Evolutionary conservation across 176 grass and related monocot species (phyloP).

Genomic region (Bothriochloa decipiens): DNA sequence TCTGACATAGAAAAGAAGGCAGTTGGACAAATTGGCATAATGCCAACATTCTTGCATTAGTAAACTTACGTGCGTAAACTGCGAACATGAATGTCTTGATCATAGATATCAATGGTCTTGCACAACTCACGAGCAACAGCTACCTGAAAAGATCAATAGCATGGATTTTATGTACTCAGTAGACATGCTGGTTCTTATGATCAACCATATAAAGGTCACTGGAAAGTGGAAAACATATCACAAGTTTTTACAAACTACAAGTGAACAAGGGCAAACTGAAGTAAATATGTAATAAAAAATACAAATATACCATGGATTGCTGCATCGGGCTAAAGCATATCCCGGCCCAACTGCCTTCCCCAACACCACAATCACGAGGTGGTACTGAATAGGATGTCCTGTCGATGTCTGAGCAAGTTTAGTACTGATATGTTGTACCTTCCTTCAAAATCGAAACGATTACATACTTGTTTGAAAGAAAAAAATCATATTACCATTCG

Average conservation of each 20-base stretch:
- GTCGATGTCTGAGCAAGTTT: slow-evolving; percentile 71
- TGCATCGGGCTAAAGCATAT: slow-evolving; percentile 73
- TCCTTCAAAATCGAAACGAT: slow-evolving; percentile 16
- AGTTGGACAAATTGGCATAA: neutral
- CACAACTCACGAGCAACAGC: slow-evolving; percentile 85
- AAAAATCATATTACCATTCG: neutral
- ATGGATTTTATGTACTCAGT: neutral
- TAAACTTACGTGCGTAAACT: slow-evolving; percentile 77
- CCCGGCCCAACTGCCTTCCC: slow-evolving; percentile 95
- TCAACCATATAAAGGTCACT: slow-evolving; percentile 25
- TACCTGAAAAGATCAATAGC: slow-evolving; percentile 57
- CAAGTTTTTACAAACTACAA: neutral
- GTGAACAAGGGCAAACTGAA: neutral
- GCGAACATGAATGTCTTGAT: slow-evolving; percentile 92
- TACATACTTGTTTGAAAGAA: neutral
- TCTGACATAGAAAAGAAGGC: slow-evolving; percentile 21
- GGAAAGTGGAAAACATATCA: slow-evolving; percentile 5
- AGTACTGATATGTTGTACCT: slow-evolving; percentile 1
- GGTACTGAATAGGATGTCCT: slow-evolving; percentile 89
- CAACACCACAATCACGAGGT: slow-evolving; percentile 71
- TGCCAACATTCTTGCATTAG: neutral
- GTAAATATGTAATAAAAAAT: neutral
- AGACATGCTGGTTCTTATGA: neutral
- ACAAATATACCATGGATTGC: slow-evolving; percentile 62
- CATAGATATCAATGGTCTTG: slow-evolving; percentile 89